Evolutionary conservation across 352 stramenopile species (phyloP), one percentile per base, ranked within the genome.

Genomic region (Pythium chondricola): DNA sequence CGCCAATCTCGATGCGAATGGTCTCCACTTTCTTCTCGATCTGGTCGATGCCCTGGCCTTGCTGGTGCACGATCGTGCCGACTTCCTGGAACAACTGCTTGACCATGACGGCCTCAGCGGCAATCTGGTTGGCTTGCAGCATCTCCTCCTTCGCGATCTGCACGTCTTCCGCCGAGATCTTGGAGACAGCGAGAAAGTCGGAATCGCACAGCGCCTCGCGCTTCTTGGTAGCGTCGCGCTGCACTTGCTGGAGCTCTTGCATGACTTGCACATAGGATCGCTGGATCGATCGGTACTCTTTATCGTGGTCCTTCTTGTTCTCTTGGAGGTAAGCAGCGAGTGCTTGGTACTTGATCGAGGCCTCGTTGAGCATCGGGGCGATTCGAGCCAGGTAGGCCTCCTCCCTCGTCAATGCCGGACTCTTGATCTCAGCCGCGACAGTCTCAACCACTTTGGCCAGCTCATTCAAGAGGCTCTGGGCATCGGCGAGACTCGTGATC

Each of bases 81-180:
- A 88, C 74, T 43, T 89, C 61, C 27, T 69, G 75, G 58, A 89
- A 89, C 6, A 87, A 52, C 17, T 79, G 67, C 43, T 84, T 84
- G 16, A 92, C 74, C 14, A 79, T 59, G 17, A 80, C 68, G 10
- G 78, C 75, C 46, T 89, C 80, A 27, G 62, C 46, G 4, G 65
- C 73, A 35, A 92, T 74, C 52, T 85, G 69, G 10, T 75, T 59
- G 11, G 76, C 71, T 46, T 85, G 74, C 14, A 77, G 59, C n/a
- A 85, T 68, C 27, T 88, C 78, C 36, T 89, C 80, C 32, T 92
- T 88, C 0, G 80, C 77, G n/a, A 64, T 64, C 37, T 92, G 74
- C 36, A 92, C 62, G 22, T 92, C 77, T 30, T 83, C 58, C 2
- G 65, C 73, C 11, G 75, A 83, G 24, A 91, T 62, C 35, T 79